phyloP scores from a whole-genome alignment of 345 rosid genomes.

The Populus tremula region DNA sequence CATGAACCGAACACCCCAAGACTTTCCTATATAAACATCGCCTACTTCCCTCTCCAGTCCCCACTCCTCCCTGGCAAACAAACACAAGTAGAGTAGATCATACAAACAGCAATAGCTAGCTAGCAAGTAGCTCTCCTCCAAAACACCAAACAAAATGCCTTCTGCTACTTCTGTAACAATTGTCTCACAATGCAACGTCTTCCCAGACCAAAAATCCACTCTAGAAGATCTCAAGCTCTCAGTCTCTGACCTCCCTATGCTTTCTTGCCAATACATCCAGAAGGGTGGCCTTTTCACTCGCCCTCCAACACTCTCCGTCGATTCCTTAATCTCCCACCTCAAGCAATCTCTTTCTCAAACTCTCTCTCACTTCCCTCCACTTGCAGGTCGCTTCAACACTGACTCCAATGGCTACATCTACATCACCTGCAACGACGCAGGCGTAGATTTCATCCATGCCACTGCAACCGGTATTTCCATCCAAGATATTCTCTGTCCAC shows the following conservation, averaged over 20 bases:
- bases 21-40: conserved; percentile 42
- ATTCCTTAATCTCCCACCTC: conserved; percentile 39
- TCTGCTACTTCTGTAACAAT: conserved; percentile 32
- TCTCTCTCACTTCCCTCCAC: conserved; percentile 76
- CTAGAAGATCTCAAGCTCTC: conserved; percentile 72
- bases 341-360: conserved; percentile 45
- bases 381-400: conserved; percentile 77
- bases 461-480: conserved; percentile 31
- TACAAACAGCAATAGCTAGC: neutral
- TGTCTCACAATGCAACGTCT: conserved; percentile 49
- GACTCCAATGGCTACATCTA: conserved; percentile 46
- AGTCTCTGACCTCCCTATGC: conserved; percentile 94
- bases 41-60: neutral
- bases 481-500: conserved; percentile 46
- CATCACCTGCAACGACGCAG: conserved; percentile 68
- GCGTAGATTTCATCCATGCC: conserved; percentile 64
- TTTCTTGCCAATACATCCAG: conserved; percentile 91
- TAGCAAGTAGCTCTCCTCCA: neutral
- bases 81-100: neutral
- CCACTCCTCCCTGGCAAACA: conserved; percentile 19
- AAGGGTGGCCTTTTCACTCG: conserved; percentile 73
- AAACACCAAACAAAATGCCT: conserved; percentile 35
- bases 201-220: conserved; percentile 53
- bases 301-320: conserved; percentile 29
- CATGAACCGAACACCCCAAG: conserved; percentile 42